These are phyloP conservation scores for Rhynchospora breviuscula DNA, from an alignment of 176 grass and related monocot genomes.

Conservation along the genomic window DNA sequence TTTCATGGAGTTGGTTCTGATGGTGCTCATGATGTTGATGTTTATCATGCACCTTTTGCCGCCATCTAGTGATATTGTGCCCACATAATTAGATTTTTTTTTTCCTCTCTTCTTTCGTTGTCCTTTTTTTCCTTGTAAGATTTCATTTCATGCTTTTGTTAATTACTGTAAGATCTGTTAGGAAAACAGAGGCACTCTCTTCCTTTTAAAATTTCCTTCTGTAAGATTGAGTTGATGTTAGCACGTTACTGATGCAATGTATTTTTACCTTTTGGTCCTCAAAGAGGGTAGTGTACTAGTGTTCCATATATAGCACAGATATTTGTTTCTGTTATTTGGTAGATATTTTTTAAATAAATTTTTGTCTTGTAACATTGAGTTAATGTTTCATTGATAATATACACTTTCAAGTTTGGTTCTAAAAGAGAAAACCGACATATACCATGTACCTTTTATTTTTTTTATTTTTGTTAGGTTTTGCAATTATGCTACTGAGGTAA, in stretches of 20 bases:
- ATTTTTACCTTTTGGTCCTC: conserved; percentile 15
- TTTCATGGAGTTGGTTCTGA: conserved; percentile 52
- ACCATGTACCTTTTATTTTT: neutral
- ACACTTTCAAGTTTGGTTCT: neutral
- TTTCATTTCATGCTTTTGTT: conserved; percentile 34
- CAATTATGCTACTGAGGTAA: neutral
- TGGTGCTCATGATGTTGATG: conserved; percentile 40
- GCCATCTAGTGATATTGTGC: conserved; percentile 40
- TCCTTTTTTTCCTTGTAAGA: conserved; percentile 20
- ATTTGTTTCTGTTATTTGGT: neutral
- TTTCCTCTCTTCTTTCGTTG: conserved; percentile 15
- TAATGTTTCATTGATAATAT: neutral
- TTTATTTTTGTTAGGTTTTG: neutral
- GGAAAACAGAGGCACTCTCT: conserved; percentile 35
- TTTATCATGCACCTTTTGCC: conserved; percentile 45
- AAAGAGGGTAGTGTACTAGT: neutral
- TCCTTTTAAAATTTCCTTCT: conserved; percentile 4
- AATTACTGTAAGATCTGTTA: conserved; percentile 12
- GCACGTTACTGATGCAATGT: conserved; percentile 20
- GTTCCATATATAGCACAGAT: neutral
- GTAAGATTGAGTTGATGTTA: conserved; percentile 51
- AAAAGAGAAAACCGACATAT: neutral
- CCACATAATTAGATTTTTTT: conserved; percentile 46
- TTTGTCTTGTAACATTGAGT: neutral
- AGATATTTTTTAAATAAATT: neutral